Evolutionary conservation across 257 asterid species (phyloP).

Genomic region (Linderniella brevidens): DNA sequence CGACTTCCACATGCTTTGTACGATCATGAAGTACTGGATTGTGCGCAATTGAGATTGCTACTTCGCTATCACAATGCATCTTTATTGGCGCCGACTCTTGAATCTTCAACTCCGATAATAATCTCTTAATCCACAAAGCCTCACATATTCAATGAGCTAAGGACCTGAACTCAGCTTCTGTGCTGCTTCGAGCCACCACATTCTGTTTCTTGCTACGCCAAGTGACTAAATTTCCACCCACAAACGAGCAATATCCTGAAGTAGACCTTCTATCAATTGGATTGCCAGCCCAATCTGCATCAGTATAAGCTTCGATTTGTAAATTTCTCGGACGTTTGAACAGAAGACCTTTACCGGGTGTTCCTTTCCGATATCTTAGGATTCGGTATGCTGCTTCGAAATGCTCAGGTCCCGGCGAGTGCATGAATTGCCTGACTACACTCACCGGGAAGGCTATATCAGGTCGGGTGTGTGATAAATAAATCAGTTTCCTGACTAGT

Average conservation of each 20-base stretch:
- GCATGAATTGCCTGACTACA: slow-evolving; percentile 3
- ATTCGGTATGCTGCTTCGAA: background rate
- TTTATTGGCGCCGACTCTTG: background rate
- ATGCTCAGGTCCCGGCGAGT: background rate
- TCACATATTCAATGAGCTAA: background rate
- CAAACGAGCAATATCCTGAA: background rate
- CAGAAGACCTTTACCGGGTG: too few species aligned
- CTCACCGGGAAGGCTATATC: background rate
- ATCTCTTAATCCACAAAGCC: background rate
- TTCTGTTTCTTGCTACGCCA: slow-evolving; percentile 6
- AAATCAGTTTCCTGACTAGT: background rate
- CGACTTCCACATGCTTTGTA: slow-evolving; percentile 1
- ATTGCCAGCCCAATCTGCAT: slow-evolving; percentile 3
- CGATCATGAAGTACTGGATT: background rate
- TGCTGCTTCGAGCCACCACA: background rate
- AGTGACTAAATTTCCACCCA: slow-evolving; percentile 3
- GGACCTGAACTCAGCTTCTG: background rate
- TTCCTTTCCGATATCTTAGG: slow-evolving; percentile 2
- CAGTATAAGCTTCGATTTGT: background rate
- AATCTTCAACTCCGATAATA: background rate
- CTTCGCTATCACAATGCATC: background rate
- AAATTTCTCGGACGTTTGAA: too few species aligned
- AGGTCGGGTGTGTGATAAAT: background rate
- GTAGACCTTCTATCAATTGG: slow-evolving; percentile 2
- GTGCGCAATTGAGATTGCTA: background rate